phyloP scores from a whole-genome alignment of 306 rosid species.

The Sphenostylis stenocarpa region DNA sequence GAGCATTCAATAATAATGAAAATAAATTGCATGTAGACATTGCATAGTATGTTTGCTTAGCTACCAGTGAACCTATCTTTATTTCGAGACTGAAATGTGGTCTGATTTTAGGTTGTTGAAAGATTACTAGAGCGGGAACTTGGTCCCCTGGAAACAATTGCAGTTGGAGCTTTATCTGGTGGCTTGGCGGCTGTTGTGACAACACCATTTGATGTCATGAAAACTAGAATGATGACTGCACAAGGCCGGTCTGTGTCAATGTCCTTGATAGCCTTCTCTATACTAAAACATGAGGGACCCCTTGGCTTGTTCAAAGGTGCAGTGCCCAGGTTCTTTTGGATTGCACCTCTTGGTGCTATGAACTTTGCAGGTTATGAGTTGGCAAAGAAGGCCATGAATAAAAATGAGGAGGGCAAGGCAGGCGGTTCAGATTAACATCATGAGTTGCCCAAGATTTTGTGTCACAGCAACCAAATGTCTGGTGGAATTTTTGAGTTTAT shows the following conservation, averaged over 20 bases:
- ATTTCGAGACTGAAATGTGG: background rate
- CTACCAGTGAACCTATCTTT: background rate
- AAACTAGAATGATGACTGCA: constrained; percentile 98
- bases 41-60: background rate
- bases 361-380: constrained; percentile 98
- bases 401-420: constrained; percentile 59
- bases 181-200: constrained; percentile 95
- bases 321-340: constrained; percentile 96
- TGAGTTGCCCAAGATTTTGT: background rate
- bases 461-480: constrained; percentile 31
- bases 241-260: constrained; percentile 82
- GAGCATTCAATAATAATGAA: background rate
- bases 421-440: constrained; percentile 44
- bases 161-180: constrained; percentile 95
- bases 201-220: constrained; percentile 98
- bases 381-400: constrained; percentile 92
- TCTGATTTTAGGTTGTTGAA: constrained; percentile 64
- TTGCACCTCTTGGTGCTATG: constrained; percentile 98
- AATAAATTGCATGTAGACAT: background rate
- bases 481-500: constrained; percentile 44
- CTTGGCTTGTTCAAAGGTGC: constrained; percentile 96
- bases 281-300: constrained; percentile 86
- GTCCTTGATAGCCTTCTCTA: constrained; percentile 70
- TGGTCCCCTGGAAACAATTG: constrained; percentile 94
- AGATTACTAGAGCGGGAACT: constrained; percentile 72